These are phyloP conservation scores for Didymella keratinophila DNA, from an alignment of 2,329 filamentous ascomycete species.

Conservation along the genomic window DNA sequence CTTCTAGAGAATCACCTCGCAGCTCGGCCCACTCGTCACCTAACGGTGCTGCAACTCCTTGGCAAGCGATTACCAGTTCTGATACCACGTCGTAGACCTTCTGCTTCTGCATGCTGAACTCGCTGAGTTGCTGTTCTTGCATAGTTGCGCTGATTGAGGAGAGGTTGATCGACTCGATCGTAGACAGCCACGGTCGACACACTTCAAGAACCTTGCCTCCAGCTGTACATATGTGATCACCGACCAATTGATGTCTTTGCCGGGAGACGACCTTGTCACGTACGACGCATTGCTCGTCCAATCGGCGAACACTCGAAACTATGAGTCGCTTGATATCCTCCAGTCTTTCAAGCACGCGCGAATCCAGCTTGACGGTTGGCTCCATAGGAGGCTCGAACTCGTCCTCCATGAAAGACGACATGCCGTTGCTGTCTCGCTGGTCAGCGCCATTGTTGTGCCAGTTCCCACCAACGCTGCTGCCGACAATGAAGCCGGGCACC, in stretches of 20 bases:
- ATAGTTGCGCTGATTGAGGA: conserved; percentile 78
- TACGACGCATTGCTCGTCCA: conserved; percentile 82
- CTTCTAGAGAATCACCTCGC: conserved; percentile 88
- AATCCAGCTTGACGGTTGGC: conserved; percentile 77
- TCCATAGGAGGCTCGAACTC: conserved; percentile 78
- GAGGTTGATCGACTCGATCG: conserved; percentile 91
- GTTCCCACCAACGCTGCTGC: conserved; percentile 81
- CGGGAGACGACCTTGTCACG: conserved; percentile 84
- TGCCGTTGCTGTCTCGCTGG: conserved; percentile 72
- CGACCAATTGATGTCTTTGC: conserved; percentile 78
- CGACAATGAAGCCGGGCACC: conserved; percentile 90
- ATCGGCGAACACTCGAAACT: conserved; percentile 81
- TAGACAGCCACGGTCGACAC: conserved; percentile 87
- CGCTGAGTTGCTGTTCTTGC: conserved; percentile 83
- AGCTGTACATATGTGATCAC: conserved; percentile 81
- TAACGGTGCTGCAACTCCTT: conserved; percentile 88
- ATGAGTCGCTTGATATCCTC: conserved; percentile 87
- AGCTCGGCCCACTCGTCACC: conserved; percentile 95
- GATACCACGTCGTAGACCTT: conserved; percentile 92
- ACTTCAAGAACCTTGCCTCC: conserved; percentile 84
- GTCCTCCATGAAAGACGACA: conserved; percentile 78
- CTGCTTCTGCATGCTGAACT: conserved; percentile 92
- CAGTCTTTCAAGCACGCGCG: conserved; percentile 78
- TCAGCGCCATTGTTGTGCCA: conserved; percentile 76
- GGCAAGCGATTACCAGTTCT: conserved; percentile 85